phyloP scores from a whole-genome alignment of 2,329 filamentous ascomycete species.

The Monosporascus ibericus region DNA sequence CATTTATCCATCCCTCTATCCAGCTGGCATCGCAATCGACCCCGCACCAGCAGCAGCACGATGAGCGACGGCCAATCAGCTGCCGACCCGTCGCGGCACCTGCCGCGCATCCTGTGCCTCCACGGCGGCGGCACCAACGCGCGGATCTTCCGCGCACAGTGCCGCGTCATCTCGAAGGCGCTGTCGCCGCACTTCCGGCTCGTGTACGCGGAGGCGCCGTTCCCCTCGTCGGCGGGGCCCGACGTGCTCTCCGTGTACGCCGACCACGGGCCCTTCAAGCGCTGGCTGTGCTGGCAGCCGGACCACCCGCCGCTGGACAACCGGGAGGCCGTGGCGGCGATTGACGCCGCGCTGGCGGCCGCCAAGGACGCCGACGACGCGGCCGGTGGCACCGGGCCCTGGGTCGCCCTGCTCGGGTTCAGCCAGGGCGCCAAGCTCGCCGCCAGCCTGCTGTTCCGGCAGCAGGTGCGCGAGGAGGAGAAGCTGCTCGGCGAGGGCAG shows the following conservation, averaged over 20 bases:
- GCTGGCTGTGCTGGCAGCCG: conserved; percentile 56
- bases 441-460: conserved; percentile 51
- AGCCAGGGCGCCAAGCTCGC: conserved; percentile 61
- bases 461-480: conserved; percentile 45
- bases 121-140: conserved; percentile 73
- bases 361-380: conserved; percentile 48
- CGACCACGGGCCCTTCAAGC: conserved; percentile 58
- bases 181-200: conserved; percentile 59
- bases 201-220: conserved; percentile 67
- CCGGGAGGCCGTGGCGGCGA: conserved; percentile 30
- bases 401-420: conserved; percentile 59
- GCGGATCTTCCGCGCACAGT: conserved; percentile 62
- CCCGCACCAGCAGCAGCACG: too few species aligned
- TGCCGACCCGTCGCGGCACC: conserved; percentile 19
- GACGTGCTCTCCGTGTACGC: conserved; percentile 61
- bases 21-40: too few species aligned
- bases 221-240: conserved; percentile 53
- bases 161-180: conserved; percentile 42
- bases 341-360: conserved; percentile 30
- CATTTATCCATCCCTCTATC: too few species aligned
- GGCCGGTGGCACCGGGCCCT: conserved; percentile 46
- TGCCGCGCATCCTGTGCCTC: conserved; percentile 71
- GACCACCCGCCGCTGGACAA: conserved; percentile 48
- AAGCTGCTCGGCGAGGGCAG: neutral
- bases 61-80: neutral